Evolutionary conservation across 176 grass and related monocot species (phyloP), one percentile per base, ranked within the genome.

Genomic region (Triticum turgidum): DNA sequence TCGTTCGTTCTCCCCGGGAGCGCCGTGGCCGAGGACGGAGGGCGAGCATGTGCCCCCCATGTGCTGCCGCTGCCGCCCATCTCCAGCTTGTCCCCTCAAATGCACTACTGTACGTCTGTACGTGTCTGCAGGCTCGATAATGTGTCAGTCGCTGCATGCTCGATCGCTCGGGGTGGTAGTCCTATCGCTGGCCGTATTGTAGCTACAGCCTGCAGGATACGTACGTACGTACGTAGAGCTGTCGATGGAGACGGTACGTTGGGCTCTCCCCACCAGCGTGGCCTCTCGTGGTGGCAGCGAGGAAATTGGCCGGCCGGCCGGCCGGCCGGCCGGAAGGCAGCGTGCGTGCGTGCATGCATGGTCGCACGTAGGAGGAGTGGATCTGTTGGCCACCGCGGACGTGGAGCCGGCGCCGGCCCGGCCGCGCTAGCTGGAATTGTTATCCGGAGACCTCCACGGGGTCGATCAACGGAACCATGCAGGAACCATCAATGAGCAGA

Each of bases 41-140:
- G 34, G 13, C 33, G 3, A 11, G 66, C 85, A 81, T 87, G 85
- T 87, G 85, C 85, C 0, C 7, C 11, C 25, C 86, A 87, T 76
- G 85, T 87, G 85, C 69, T 10, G 11, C 75, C 12, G 39, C 69
- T 73, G 59, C 65, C 33, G 82, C 69, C 56, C 83, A 52, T 76
- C 37, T 47, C 82, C 70, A 5, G 10, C 20, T 15, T 84, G 54
- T 76, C 71, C 82, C 20, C 64, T n/a, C 75, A 77, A 13, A 62
- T 18, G 59, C 39, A 42, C 44, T 66, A 21, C 37, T 12, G 45
- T 56, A 25, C 6, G 2, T 10, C 41, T 30, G 56, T 47, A 30
- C 71, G 71, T 74, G 44, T 74, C 42, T 18, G 73, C 25, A 10
- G 15, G 8, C 61, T 6, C 47, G 41, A 54, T 37, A 8, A 54